These are phyloP conservation scores for Golubevia sp. DNA, from an alignment of 1,284 basidiomycete genomes.

Conservation along the genomic window DNA sequence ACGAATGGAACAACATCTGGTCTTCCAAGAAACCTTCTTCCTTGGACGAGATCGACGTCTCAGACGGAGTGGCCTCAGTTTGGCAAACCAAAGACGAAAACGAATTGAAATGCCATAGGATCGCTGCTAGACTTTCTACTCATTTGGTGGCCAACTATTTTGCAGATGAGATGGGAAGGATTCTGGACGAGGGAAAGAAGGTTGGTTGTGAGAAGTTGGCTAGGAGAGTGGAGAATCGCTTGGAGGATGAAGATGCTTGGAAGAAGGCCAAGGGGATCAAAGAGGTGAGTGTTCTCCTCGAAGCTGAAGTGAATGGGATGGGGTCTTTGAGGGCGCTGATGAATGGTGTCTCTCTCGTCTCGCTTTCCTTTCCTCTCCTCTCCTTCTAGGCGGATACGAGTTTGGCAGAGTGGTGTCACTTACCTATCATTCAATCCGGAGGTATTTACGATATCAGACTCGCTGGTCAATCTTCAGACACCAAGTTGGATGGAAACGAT, in stretches of 20 bases:
- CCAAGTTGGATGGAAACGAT: conserved; percentile 72
- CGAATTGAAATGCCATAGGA: conserved; percentile 65
- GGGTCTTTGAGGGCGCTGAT: conserved; percentile 72
- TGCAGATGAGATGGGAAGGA: conserved; percentile 82
- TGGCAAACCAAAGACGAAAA: conserved; percentile 89
- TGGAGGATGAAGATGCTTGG: conserved; percentile 74
- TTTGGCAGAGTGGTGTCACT: conserved; percentile 88
- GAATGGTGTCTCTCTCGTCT: conserved; percentile 64
- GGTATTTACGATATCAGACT: conserved; percentile 87
- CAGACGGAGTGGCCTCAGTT: conserved; percentile 74
- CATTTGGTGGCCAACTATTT: conserved; percentile 85
- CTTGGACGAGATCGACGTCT: conserved; percentile 78
- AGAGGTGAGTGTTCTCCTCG: conserved; percentile 7
- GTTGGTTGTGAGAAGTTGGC: conserved; percentile 86
- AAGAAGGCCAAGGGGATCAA: conserved; percentile 68
- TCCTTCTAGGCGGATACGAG: conserved; percentile 76
- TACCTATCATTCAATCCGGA: conserved; percentile 92
- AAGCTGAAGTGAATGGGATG: conserved; percentile 71
- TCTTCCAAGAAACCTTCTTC: not conserved
- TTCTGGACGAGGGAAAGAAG: conserved; percentile 87
- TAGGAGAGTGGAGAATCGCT: conserved; percentile 79
- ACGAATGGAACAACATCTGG: conserved; percentile 73
- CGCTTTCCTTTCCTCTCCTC: conserved; percentile 3
- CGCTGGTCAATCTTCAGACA: conserved; percentile 78
- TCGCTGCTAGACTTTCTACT: conserved; percentile 79